Conservation (phyloP, 2,329 filamentous ascomycete genomes). For the Fusarium gaditjirri region DNA sequence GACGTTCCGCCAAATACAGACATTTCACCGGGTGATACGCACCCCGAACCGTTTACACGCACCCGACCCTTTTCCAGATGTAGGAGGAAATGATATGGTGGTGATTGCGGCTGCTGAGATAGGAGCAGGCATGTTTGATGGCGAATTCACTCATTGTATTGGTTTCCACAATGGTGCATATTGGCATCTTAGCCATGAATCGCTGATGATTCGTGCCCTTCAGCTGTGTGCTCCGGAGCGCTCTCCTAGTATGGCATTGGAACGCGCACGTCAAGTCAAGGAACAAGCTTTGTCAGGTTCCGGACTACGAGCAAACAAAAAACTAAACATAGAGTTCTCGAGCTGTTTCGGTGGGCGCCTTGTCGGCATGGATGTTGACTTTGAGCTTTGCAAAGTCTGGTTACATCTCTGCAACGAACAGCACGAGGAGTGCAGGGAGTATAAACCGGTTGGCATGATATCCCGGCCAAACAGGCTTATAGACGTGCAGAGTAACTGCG, state of each 20-base stretch:
- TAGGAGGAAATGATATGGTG: not conserved
- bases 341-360: not conserved
- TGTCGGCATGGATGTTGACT: accelerated
- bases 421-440: not conserved
- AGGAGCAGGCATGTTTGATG: not conserved
- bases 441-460: not conserved
- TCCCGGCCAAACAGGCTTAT: not conserved
- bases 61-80: not conserved
- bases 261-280: not conserved
- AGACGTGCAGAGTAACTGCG: not conserved
- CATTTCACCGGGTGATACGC: not conserved
- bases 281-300: accelerated
- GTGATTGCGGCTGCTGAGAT: not conserved
- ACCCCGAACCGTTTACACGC: accelerated
- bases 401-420: not conserved
- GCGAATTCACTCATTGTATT: not conserved
- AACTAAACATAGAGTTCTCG: accelerated
- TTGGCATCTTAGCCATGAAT: not conserved
- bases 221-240: not conserved
- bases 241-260: not conserved
- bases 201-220: not conserved
- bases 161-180: not conserved
- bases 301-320: accelerated
- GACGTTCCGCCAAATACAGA: not conserved
- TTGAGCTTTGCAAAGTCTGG: not conserved